phyloP scores from a whole-genome alignment of 805 yeast species.

The Saturnispora halmiae region DNA sequence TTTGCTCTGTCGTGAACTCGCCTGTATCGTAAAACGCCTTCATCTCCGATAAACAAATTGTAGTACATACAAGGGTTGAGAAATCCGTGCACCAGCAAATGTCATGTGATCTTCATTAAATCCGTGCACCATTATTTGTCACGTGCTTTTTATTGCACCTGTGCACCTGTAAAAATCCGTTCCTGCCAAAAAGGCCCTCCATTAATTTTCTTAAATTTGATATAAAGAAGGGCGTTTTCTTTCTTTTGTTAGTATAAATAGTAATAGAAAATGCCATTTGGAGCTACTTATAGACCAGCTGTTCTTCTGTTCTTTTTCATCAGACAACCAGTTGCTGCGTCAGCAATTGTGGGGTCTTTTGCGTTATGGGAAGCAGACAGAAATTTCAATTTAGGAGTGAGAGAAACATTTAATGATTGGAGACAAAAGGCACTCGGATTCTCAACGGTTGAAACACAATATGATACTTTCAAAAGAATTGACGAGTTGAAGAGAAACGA shows the following conservation, averaged over 20 bases:
- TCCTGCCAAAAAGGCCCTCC: too few relatives aligned
- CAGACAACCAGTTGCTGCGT: conserved; percentile 32
- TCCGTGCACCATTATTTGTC: too few relatives aligned
- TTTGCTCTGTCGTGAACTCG: too few relatives aligned
- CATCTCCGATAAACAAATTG: too few relatives aligned
- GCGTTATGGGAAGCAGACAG: conserved; percentile 31
- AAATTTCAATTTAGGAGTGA: conserved; percentile 26
- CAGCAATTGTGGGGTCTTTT: conserved; percentile 25
- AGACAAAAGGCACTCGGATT: conserved; percentile 27
- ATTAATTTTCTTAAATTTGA: too few relatives aligned
- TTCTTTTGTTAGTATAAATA: neutral
- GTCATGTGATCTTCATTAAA: too few relatives aligned
- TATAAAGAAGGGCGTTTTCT: too few relatives aligned
- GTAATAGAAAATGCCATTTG: conserved; percentile 16
- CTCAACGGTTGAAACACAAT: conserved; percentile 26
- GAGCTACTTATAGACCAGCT: conserved; percentile 31
- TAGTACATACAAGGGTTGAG: neutral
- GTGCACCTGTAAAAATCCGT: too few relatives aligned
- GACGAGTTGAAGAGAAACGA: conserved; percentile 26
- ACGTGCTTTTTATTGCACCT: too few relatives aligned
- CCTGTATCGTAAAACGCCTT: conserved; percentile 3
- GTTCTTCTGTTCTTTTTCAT: conserved; percentile 29
- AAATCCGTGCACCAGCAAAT: conserved; percentile 6
- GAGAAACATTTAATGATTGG: conserved; percentile 21
- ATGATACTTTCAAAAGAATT: conserved; percentile 26